Evolutionary conservation across 2,329 filamentous ascomycete species (phyloP), one percentile per base, ranked within the genome.

Genomic region (Penicillium olsonii): DNA sequence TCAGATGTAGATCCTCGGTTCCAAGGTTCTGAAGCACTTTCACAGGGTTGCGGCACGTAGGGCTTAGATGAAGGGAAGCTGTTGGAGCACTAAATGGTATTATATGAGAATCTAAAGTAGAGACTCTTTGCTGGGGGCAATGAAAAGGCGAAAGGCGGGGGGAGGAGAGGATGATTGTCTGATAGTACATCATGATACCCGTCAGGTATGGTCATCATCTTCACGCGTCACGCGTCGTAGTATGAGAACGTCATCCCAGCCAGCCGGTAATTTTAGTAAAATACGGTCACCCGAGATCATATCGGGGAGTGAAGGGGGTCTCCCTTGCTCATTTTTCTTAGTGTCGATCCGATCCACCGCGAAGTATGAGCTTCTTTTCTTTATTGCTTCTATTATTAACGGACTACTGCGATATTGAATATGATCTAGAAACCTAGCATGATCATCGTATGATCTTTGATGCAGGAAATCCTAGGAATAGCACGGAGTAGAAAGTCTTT

Each of bases 121-220:
- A 35, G 38, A 45, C 14, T 20, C 20, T 24, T 29, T 27, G n/a
- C 29, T 31, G 29, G 12, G 29, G 12, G 29, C 14, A 27, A 20
- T 33, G 43, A 20, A 18, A 18, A 43, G 42, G 27, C 34, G 35
- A 50, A 50, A 50, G 47, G 47, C 42, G 52, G 55, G 50, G 45
- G 43, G 52, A 34, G 54, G 43, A 47, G 54, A 48, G 48, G 43
- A 45, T 45, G 45, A 51, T 54, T 43, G 52, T 55, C 33, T 59
- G 56, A 52, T 26, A 43, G 31, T 19, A 48, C 53, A 38, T 38
- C 26, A 38, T 26, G 27, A 26, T 47, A 50, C 50, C 7, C 27
- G 60, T 65, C 52, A 56, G 42, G 63, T 68, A 68, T 64, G 54
- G 66, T 67, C 56, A 54, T n/a, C 9, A 48, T 51, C 52, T 53